These are phyloP conservation scores for Candida cerambycidarum DNA, from an alignment of 805 yeast species.

Conservation along the genomic window DNA sequence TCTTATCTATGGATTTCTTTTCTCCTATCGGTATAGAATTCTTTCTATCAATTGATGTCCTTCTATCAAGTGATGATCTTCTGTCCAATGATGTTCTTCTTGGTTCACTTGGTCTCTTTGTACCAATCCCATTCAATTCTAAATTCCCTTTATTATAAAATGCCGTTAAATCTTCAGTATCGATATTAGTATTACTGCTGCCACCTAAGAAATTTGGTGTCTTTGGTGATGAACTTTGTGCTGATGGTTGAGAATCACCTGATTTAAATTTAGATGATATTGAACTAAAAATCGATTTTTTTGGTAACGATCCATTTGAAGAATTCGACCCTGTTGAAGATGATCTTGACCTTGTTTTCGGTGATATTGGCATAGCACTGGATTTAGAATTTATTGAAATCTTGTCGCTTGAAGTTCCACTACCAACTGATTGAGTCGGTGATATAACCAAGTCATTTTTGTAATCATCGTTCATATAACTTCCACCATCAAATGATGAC, in stretches of 20 bases:
- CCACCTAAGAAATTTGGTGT: slow-evolving; percentile 6
- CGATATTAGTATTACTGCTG: neutral
- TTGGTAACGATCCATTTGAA: slow-evolving; percentile 9
- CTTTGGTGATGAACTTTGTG: slow-evolving; percentile 6
- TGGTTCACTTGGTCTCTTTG: slow-evolving; percentile 10
- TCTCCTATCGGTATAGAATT: neutral
- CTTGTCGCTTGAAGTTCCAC: neutral
- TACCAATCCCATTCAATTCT: slow-evolving; percentile 13
- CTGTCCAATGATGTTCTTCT: slow-evolving; percentile 11
- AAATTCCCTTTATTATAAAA: slow-evolving; percentile 13
- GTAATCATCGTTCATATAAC: slow-evolving; percentile 10
- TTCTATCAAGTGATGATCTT: slow-evolving; percentile 9
- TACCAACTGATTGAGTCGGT: slow-evolving; percentile 7
- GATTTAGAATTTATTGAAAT: slow-evolving; percentile 15
- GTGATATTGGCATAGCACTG: slow-evolving; percentile 11
- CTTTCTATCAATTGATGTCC: slow-evolving; percentile 5
- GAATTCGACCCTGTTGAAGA: slow-evolving; percentile 20
- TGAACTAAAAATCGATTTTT: slow-evolving; percentile 36
- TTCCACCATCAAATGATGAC: slow-evolving; percentile 14
- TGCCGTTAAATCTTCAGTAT: slow-evolving; percentile 8
- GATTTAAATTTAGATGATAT: slow-evolving; percentile 42
- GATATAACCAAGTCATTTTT: neutral
- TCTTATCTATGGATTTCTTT: neutral
- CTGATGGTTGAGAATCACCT: slow-evolving; percentile 3
- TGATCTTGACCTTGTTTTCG: slow-evolving; percentile 13